Evolutionary conservation across 768 basidiomycete species (phyloP).

Genomic region (Termitomyces sp.): DNA sequence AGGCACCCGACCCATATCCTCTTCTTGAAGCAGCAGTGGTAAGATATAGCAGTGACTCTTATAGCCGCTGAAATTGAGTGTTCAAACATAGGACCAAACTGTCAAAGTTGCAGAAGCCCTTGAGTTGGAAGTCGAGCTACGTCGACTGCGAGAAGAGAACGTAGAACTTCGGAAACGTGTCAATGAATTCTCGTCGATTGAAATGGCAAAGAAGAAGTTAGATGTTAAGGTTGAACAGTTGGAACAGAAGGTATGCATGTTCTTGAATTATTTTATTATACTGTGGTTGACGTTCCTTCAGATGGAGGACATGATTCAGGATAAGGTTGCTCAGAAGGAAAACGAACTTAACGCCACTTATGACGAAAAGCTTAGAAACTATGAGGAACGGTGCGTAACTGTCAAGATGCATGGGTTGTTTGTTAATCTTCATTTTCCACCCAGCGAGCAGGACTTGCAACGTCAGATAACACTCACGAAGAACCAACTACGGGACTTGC

Average conservation of each 20-base stretch:
- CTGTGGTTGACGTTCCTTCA: slow-evolving; percentile 25
- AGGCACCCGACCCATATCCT: slow-evolving; percentile 97
- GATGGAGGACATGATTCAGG: slow-evolving; percentile 95
- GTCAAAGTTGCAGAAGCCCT: slow-evolving; percentile 83
- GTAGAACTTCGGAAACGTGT: slow-evolving; percentile 68
- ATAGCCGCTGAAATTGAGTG: not conserved
- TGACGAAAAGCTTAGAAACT: slow-evolving; percentile 93
- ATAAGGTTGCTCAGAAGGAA: slow-evolving; percentile 88
- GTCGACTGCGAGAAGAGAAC: slow-evolving; percentile 78
- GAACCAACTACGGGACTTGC: slow-evolving; percentile 85
- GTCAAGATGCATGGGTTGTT: not conserved
- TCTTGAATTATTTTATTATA: not conserved
- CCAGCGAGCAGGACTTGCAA: slow-evolving; percentile 88
- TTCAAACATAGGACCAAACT: slow-evolving; percentile 76
- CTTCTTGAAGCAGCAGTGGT: slow-evolving; percentile 93
- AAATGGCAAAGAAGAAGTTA: slow-evolving; percentile 72
- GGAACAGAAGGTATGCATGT: slow-evolving; percentile 68
- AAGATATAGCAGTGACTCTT: slow-evolving; percentile 4
- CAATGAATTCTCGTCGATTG: slow-evolving; percentile 58
- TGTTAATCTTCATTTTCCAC: not conserved
- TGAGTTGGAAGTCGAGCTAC: slow-evolving; percentile 72
- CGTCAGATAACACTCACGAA: slow-evolving; percentile 88
- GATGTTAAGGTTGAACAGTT: slow-evolving; percentile 72
- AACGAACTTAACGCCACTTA: slow-evolving; percentile 96
- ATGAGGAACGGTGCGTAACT: slow-evolving; percentile 79